These are phyloP conservation scores for Dendrostoma leiphaemia DNA, from an alignment of 2,329 filamentous ascomycete genomes.

Conservation along the genomic window DNA sequence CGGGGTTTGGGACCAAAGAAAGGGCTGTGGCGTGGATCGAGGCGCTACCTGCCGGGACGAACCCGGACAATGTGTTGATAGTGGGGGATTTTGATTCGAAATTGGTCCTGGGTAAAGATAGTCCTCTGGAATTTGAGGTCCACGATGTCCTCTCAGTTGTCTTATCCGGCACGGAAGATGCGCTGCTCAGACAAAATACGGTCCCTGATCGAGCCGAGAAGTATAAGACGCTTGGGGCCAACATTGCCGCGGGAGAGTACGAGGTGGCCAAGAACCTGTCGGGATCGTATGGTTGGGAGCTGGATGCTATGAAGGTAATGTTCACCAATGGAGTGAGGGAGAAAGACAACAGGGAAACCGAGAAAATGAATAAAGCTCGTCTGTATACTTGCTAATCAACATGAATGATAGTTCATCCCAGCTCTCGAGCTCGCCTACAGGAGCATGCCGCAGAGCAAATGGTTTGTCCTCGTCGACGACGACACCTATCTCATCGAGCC, in stretches of 20 bases:
- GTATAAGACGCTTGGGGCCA: constrained; percentile 37
- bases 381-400: background rate
- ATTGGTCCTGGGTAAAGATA: constrained; percentile 21
- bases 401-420: constrained; percentile 50
- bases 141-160: constrained; percentile 38
- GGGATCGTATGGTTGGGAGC: constrained; percentile 43
- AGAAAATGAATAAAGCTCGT: too few relatives aligned
- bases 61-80: constrained; percentile 39
- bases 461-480: constrained; percentile 58
- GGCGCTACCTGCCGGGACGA: constrained; percentile 37
- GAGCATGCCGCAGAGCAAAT: constrained; percentile 52
- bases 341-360: too few relatives aligned
- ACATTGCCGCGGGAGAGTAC: constrained; percentile 38
- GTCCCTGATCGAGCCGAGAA: constrained; percentile 33
- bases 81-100: constrained; percentile 49
- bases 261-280: constrained; percentile 36
- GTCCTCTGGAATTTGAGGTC: constrained; percentile 26
- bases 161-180: constrained; percentile 25
- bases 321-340: too few relatives aligned
- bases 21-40: constrained; percentile 45
- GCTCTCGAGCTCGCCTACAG: constrained; percentile 52
- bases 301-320: constrained; percentile 48
- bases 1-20: constrained; percentile 54
- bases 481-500: constrained; percentile 53
- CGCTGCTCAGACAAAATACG: constrained; percentile 21